Evolutionary conservation across 2,329 filamentous ascomycete genomes (phyloP), one percentile per base, ranked within the genome.

Genomic region (Cordyceps javanica): DNA sequence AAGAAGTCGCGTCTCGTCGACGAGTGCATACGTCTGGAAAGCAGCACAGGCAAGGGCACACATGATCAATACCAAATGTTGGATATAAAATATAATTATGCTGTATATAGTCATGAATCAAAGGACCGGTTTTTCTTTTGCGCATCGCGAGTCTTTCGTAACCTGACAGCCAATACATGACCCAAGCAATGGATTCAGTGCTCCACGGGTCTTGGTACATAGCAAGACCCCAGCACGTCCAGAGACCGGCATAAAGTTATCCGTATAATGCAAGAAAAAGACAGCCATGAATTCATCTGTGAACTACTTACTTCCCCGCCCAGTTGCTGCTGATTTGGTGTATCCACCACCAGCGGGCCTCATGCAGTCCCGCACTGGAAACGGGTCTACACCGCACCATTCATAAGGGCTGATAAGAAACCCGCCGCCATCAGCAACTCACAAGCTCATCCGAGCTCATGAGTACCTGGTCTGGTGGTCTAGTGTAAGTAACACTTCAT

Each of bases 381-480:
- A 34, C 39, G 39, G 28, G 39, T 36, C 51, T 45, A 32, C 26
- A 44, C 51, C 51, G 39, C 28, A 44, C n/a, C 50, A 25, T 55
- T 55, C 30, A 55, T 59, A 55, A 19, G 2, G 9, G 8, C 34
- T 38, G 55, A 44, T 59, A 55, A 55, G 36, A 41, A 49, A 42
- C n/a, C 45, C n/a, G 58, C 45, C 49, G 38, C 53, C 58, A 59
- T 59, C 58, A 59, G 53, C 53, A 39, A 32, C 53, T 39, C 11
- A 42, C 26, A 34, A 56, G 38, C 14, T 34, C 46, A 30, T 26
- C 19, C 38, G 28, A 57, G 55, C 57, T 26, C 21, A 30, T 14
- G 32, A 32, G 21, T 30, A 39, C 25, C 11, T 49, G 58, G 58
- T 59, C 48, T 59, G 58, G 53, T 59, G 58, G 58, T 59, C 58